phyloP scores from a whole-genome alignment of 1,139 yeast species.

The Yamadazyma dushanensis region DNA sequence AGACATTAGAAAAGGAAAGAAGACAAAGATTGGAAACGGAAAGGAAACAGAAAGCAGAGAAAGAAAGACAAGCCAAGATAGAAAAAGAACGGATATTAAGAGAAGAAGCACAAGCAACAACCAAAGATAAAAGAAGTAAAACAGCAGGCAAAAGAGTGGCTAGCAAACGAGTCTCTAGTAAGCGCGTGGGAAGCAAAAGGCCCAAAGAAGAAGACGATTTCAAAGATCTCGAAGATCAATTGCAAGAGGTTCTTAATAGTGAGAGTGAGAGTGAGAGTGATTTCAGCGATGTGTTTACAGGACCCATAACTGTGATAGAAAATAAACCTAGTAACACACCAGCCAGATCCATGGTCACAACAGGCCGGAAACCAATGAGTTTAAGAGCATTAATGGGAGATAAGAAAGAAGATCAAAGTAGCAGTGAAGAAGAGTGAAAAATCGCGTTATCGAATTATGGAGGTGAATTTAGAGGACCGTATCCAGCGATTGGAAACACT shows the following conservation, averaged over 20 bases:
- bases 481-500: slow-evolving; percentile 6
- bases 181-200: slow-evolving; percentile 4
- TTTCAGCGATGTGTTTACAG: slow-evolving; percentile 13
- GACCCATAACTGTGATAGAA: slow-evolving; percentile 16
- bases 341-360: background rate
- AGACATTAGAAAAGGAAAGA: background rate
- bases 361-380: slow-evolving; percentile 36
- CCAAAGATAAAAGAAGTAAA: background rate
- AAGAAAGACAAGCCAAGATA: slow-evolving; percentile 1
- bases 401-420: slow-evolving; percentile 28
- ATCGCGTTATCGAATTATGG: slow-evolving; percentile 1
- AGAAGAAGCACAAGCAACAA: background rate
- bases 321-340: slow-evolving; percentile 1
- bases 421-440: slow-evolving; percentile 36
- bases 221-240: slow-evolving; percentile 45
- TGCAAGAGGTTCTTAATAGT: slow-evolving; percentile 42
- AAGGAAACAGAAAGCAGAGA: background rate
- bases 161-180: background rate
- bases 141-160: slow-evolving; percentile 4
- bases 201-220: slow-evolving; percentile 36
- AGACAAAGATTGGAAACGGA: background rate
- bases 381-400: slow-evolving; percentile 40
- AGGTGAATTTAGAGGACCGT: slow-evolving; percentile 4
- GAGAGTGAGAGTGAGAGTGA: slow-evolving; percentile 10
- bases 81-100: background rate